phyloP scores from a whole-genome alignment of 2,329 filamentous ascomycete species.

The Curvularia sp. region DNA sequence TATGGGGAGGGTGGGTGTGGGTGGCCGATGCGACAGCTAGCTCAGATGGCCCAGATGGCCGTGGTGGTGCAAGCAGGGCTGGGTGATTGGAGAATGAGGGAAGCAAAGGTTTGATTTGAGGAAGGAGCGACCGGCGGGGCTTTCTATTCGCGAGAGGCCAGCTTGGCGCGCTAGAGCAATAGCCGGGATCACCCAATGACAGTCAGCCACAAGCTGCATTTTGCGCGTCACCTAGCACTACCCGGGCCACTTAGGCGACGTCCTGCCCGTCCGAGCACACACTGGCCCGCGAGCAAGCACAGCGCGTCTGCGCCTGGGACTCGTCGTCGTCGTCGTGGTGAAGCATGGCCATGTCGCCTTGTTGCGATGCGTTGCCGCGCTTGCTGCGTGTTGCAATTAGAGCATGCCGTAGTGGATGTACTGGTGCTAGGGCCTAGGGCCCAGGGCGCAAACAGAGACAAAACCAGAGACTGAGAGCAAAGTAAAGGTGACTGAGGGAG shows the following conservation, averaged over 20 bases:
- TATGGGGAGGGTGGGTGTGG: conserved; percentile 12
- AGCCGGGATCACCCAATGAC: conserved; percentile 31
- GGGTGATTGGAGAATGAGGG: conserved; percentile 37
- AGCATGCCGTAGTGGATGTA: neutral
- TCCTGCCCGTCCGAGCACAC: neutral
- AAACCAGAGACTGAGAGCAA: no score
- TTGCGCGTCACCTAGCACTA: conserved; percentile 3
- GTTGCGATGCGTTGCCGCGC: neutral
- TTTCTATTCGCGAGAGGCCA: conserved; percentile 25
- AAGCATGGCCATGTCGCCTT: no score
- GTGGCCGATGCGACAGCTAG: conserved; percentile 23
- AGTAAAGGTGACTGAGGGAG: no score
- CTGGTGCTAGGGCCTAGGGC: no score
- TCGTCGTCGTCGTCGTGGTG: no score
- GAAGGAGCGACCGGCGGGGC: conserved; percentile 30
- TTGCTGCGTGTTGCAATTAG: neutral
- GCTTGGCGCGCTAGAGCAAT: conserved; percentile 18
- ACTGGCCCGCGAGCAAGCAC: neutral
- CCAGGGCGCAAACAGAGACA: no score
- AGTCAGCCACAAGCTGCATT: conserved; percentile 22
- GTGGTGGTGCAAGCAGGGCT: conserved; percentile 30
- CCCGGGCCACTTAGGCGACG: neutral
- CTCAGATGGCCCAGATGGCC: conserved; percentile 11
- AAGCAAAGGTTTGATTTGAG: conserved; percentile 15
- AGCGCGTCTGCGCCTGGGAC: no score